phyloP scores from a whole-genome alignment of 2,329 filamentous ascomycete genomes.

The Colletotrichum sp. region DNA sequence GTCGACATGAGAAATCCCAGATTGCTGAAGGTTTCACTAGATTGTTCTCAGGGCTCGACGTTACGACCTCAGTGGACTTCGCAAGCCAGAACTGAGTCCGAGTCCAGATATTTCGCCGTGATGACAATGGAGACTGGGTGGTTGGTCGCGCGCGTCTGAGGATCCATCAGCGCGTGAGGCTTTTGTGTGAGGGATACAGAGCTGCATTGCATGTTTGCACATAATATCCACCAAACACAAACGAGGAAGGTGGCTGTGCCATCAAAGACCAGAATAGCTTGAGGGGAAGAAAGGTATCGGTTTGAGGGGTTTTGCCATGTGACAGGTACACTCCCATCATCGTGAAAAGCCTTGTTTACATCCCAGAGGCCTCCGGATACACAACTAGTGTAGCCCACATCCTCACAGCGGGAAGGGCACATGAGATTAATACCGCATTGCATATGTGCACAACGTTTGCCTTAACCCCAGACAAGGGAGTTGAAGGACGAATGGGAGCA shows the following conservation, averaged over 20 bases:
- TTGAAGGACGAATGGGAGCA: background rate
- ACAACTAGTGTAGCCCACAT: background rate
- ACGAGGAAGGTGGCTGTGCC: background rate
- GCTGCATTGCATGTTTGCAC: background rate
- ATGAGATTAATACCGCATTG: slow-evolving; percentile 8
- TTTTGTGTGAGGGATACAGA: background rate
- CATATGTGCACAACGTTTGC: background rate
- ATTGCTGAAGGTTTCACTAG: background rate
- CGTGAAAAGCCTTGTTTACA: background rate
- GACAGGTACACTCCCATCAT: background rate
- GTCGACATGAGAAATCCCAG: background rate
- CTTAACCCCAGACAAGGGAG: background rate
- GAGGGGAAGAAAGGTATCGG: background rate
- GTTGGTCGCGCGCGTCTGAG: background rate
- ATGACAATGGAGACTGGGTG: background rate
- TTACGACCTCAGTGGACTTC: background rate
- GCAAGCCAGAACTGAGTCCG: background rate
- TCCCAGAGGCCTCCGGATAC: background rate
- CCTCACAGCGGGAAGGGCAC: background rate
- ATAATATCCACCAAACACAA: background rate
- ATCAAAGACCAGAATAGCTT: background rate
- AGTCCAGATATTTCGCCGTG: background rate
- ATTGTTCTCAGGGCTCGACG: background rate
- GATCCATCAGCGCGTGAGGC: background rate
- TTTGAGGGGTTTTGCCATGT: background rate